Conservation (phyloP, 225 moss, liverwort and hornwort species). For the Neckera pumila region DNA sequence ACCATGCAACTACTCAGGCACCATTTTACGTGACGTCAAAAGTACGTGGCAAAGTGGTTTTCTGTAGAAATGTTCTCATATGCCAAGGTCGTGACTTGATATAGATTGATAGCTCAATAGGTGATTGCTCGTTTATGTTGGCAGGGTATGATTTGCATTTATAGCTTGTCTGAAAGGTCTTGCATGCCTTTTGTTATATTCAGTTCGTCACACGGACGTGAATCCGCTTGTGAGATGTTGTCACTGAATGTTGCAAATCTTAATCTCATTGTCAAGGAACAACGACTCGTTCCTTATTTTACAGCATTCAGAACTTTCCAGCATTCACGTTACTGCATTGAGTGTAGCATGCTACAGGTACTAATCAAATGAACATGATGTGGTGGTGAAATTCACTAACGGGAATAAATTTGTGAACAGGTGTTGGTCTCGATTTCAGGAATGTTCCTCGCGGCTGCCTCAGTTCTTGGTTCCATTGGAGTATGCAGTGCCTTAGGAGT, state of each 20-base stretch:
- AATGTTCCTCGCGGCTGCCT: constrained; percentile 59
- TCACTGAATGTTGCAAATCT: background rate
- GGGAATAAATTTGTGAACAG: constrained; percentile 23
- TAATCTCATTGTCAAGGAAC: background rate
- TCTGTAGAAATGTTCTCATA: background rate
- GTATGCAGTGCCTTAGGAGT: constrained; percentile 71
- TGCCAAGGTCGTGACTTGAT: background rate
- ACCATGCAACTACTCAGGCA: constrained; percentile 29
- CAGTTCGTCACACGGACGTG: background rate
- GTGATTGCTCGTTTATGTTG: background rate
- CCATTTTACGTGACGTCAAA: constrained; percentile 78
- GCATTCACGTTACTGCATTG: background rate
- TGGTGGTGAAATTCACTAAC: background rate
- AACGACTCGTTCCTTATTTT: background rate
- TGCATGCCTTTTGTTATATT: background rate
- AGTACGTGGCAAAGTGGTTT: constrained; percentile 21
- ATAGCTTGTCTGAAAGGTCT: background rate
- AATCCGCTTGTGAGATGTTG: background rate
- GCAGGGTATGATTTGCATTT: background rate
- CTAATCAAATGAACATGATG: background rate
- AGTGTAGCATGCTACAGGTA: background rate
- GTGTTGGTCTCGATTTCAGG: constrained; percentile 63
- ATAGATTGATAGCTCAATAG: background rate
- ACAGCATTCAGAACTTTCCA: background rate
- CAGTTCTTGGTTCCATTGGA: constrained; percentile 78